These are phyloP conservation scores for Termitomyces sp. DNA, from an alignment of 768 basidiomycete genomes.

Conservation along the genomic window DNA sequence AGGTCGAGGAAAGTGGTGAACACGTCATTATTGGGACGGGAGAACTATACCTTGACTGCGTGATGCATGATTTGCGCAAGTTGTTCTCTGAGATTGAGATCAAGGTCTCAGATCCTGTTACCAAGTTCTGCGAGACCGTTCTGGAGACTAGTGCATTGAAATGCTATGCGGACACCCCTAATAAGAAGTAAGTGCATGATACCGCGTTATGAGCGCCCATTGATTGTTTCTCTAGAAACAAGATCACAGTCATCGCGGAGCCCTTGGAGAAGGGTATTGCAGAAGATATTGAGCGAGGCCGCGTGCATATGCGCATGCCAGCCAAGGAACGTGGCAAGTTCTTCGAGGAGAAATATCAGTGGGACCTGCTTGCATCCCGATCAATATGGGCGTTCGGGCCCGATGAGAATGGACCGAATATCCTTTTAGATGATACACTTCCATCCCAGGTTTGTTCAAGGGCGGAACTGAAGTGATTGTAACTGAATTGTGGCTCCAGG, in stretches of 20 bases:
- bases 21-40: slow-evolving; percentile 97
- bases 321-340: slow-evolving; percentile 93
- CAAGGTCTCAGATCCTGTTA: slow-evolving; percentile 99
- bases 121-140: slow-evolving; percentile 97
- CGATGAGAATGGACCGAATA: slow-evolving; percentile 91
- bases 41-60: slow-evolving; percentile 94
- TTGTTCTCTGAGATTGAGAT: slow-evolving; percentile 98
- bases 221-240: slow-evolving; percentile 61
- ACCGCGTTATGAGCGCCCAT: background rate
- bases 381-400: slow-evolving; percentile 99
- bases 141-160: slow-evolving; percentile 96
- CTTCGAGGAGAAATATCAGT: slow-evolving; percentile 96
- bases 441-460: slow-evolving; percentile 72
- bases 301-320: slow-evolving; percentile 92
- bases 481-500: slow-evolving; percentile 34
- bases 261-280: slow-evolving; percentile 94
- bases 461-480: background rate
- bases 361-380: slow-evolving; percentile 95
- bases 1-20: slow-evolving; percentile 98
- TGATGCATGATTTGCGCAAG: slow-evolving; percentile 91
- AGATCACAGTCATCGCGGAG: slow-evolving; percentile 98
- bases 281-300: slow-evolving; percentile 92
- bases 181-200: slow-evolving; percentile 80
- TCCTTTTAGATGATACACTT: slow-evolving; percentile 92
- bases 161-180: slow-evolving; percentile 98